Conservation (phyloP, 2,329 filamentous ascomycete species). For the Harringtonia lauricola region DNA sequence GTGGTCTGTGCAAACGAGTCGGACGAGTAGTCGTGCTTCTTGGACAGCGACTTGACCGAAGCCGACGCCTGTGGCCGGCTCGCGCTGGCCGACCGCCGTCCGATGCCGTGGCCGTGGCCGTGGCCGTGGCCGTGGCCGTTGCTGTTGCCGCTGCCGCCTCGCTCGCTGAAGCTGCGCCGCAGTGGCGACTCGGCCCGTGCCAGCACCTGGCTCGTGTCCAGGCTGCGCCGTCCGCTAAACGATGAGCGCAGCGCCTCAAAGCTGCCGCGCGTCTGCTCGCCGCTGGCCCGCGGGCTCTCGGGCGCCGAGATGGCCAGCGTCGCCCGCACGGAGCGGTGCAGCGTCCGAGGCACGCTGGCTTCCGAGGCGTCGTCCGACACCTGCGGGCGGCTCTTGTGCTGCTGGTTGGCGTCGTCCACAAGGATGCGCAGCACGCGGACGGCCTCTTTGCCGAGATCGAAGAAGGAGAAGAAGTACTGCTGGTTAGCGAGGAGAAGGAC, state of each 20-base stretch:
- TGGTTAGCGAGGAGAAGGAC: too few species aligned
- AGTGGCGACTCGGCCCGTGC: conserved; percentile 26
- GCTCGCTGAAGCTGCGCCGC: conserved; percentile 51
- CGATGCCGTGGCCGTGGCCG: not conserved
- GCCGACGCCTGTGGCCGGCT: not conserved
- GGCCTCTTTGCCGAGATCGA: conserved; percentile 74
- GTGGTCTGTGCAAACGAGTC: conserved; percentile 60
- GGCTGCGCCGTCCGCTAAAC: conserved; percentile 33
- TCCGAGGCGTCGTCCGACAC: conserved; percentile 54
- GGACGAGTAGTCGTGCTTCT: conserved; percentile 37
- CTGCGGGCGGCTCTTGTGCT: too few species aligned
- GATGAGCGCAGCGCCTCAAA: conserved; percentile 38
- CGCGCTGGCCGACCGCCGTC: too few species aligned
- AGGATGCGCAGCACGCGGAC: conserved; percentile 66
- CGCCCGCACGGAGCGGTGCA: conserved; percentile 48
- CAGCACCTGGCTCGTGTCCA: conserved; percentile 35
- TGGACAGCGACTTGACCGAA: conserved; percentile 25
- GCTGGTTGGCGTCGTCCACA: conserved; percentile 50
- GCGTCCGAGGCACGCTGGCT: conserved; percentile 24
- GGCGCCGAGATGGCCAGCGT: conserved; percentile 33
- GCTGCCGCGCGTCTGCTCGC: conserved; percentile 39
- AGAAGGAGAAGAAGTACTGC: conserved; percentile 98
- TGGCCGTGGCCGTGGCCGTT: conserved; percentile 18
- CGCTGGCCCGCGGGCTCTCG: conserved; percentile 44
- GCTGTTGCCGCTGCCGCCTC: conserved; percentile 20